A percentile compares a stretch with the other conserved stretches of the same genome.
Conservation (phyloP, 2,329 filamentous ascomycete genomes). For the Alternaria postmessia region DNA sequence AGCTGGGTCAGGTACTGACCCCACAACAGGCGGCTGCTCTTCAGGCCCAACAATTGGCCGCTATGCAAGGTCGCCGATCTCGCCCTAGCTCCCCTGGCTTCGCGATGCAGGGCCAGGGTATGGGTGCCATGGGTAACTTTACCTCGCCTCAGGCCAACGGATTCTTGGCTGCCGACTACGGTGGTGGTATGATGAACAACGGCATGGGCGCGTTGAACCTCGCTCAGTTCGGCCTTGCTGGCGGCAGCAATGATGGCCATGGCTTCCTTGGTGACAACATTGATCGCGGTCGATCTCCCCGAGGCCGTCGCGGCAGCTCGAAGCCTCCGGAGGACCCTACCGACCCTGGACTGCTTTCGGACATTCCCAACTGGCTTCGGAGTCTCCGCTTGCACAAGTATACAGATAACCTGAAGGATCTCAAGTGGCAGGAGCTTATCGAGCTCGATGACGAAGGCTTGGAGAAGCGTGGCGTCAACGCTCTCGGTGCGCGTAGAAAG, state of each 20-base stretch:
- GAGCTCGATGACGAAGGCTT: conserved; percentile 92
- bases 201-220: conserved; percentile 76
- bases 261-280: conserved; percentile 94
- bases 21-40: conserved; percentile 61
- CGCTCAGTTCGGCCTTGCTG: conserved; percentile 68
- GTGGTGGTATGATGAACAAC: conserved; percentile 72
- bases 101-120: conserved; percentile 71
- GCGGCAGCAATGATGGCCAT: conserved; percentile 64
- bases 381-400: conserved; percentile 97
- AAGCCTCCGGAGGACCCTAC: conserved; percentile 98
- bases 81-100: conserved; percentile 90
- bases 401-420: conserved; percentile 95
- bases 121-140: conserved; percentile 72
- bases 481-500: conserved; percentile 91
- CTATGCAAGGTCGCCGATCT: conserved; percentile 81
- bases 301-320: conserved; percentile 89
- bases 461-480: conserved; percentile 92
- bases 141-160: conserved; percentile 93
- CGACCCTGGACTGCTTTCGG: conserved; percentile 86
- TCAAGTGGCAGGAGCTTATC: conserved; percentile 94
- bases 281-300: conserved; percentile 86
- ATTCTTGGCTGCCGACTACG: conserved; percentile 88
- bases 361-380: conserved; percentile 95
- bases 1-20: conserved; percentile 85
- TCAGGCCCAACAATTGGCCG: conserved; percentile 80